These are phyloP conservation scores for Microglena sp. DNA, from an alignment of 139 green algal species.

Conservation along the genomic window DNA sequence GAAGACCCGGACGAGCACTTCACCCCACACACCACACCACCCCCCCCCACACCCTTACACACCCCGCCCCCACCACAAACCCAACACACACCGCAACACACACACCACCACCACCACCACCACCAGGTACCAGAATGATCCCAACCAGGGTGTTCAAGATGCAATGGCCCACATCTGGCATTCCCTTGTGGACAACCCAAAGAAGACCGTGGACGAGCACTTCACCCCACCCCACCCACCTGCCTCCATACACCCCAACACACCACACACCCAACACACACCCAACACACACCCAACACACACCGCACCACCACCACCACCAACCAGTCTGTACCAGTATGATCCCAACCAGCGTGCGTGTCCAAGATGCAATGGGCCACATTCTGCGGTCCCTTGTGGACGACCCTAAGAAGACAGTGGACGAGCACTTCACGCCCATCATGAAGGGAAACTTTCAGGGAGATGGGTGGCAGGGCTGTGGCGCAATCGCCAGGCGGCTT, in stretches of 20 bases:
- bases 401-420: constrained; percentile 47
- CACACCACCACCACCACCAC: too few relatives aligned
- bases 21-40: too few relatives aligned
- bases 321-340: constrained; percentile 65
- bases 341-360: constrained; percentile 66
- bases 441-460: constrained; percentile 27
- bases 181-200: constrained; percentile 60
- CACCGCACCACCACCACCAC: too few relatives aligned
- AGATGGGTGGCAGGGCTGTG: constrained; percentile 73
- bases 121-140: constrained; percentile 67
- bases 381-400: constrained; percentile 75
- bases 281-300: too few relatives aligned
- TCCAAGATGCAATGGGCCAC: constrained; percentile 64
- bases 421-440: constrained; percentile 15
- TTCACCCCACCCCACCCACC: too few relatives aligned
- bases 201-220: constrained; percentile 35
- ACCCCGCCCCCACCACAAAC: too few relatives aligned
- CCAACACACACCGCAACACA: too few relatives aligned
- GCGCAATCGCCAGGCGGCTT: constrained; percentile 71
- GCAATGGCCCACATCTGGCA: constrained; percentile 73
- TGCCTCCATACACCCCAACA: too few relatives aligned
- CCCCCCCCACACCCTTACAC: too few relatives aligned
- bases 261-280: too few relatives aligned
- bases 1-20: constrained; percentile 25
- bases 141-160: constrained; percentile 66